Conservation (phyloP, 208 protist species). For the Wallacemonas sp. region DNA sequence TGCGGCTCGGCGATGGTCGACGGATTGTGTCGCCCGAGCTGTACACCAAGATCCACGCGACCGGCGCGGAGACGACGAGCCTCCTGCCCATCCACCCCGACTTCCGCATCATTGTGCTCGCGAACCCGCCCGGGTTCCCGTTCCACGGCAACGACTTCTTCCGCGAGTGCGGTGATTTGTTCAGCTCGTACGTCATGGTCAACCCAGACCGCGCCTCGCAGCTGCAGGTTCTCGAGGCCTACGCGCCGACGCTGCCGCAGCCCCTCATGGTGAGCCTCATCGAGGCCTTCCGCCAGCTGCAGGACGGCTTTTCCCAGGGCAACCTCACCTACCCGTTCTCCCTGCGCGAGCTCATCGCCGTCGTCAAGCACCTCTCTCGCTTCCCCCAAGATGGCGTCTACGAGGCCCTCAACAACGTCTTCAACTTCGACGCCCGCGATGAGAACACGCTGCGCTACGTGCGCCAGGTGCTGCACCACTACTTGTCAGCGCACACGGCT, state of each 20-base stretch:
- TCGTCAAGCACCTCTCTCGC: conserved; percentile 91
- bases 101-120: conserved; percentile 87
- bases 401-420: conserved; percentile 81
- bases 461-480: conserved; percentile 55
- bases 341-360: conserved; percentile 93
- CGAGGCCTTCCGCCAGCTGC: conserved; percentile 75
- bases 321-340: conserved; percentile 90
- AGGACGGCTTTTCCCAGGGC: conserved; percentile 81
- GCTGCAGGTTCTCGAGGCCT: conserved; percentile 70
- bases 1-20: conserved; percentile 81
- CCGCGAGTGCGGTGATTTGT: conserved; percentile 91
- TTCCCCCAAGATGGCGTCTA: conserved; percentile 90
- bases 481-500: conserved; percentile 42
- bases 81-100: conserved; percentile 69
- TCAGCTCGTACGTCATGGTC: conserved; percentile 89
- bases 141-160: conserved; percentile 97
- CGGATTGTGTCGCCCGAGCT: conserved; percentile 52
- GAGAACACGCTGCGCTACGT: conserved; percentile 75
- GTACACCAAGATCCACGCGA: conserved; percentile 8
- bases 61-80: conserved; percentile 4
- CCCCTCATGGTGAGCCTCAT: conserved; percentile 61
- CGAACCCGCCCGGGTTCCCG: conserved; percentile 93
- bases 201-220: conserved; percentile 90
- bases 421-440: conserved; percentile 83
- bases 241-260: conserved; percentile 68